Conservation (phyloP, 2,329 filamentous ascomycete genomes). For the Aspergillus sp. region DNA sequence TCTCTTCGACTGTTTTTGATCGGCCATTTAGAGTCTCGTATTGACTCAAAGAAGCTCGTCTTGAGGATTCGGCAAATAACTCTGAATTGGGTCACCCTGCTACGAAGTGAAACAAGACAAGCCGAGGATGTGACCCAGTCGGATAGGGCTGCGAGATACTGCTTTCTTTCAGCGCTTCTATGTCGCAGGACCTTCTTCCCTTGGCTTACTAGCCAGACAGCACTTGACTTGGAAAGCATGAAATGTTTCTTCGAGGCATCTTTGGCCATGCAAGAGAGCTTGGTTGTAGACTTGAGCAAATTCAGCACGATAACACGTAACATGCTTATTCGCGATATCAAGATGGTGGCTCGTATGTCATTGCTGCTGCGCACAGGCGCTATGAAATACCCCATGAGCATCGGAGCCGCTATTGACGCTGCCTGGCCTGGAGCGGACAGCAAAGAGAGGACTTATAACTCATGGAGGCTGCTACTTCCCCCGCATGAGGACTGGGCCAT, state of each 20-base stretch:
- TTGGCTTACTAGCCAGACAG: constrained; percentile 4
- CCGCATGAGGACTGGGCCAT: constrained; percentile 33
- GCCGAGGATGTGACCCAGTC: constrained; percentile 40
- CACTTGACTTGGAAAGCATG: constrained; percentile 14
- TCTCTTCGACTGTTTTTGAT: constrained; percentile 42
- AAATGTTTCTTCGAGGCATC: constrained; percentile 41
- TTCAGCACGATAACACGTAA: constrained; percentile 37
- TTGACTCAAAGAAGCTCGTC: constrained; percentile 36
- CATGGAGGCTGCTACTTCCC: constrained; percentile 21
- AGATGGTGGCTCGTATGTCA: constrained; percentile 43
- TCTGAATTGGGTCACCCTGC: constrained; percentile 49
- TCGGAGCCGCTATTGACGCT: constrained; percentile 38
- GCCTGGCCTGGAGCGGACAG: constrained; percentile 45
- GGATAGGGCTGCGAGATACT: constrained; percentile 44
- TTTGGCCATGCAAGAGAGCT: constrained; percentile 49
- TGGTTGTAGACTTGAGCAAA: constrained; percentile 36
- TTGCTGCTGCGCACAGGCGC: constrained; percentile 38
- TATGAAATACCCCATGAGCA: constrained; percentile 18
- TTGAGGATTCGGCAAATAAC: constrained; percentile 44
- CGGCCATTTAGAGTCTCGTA: constrained; percentile 17
- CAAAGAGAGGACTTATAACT: constrained; percentile 15
- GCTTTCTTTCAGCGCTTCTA: constrained; percentile 57
- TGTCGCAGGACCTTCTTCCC: constrained; percentile 51
- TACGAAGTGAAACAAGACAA: constrained; percentile 48
- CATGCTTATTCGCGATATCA: constrained; percentile 50